These are phyloP conservation scores for Blastomyces silverae DNA, from an alignment of 2,329 filamentous ascomycete genomes.

Conservation along the genomic window DNA sequence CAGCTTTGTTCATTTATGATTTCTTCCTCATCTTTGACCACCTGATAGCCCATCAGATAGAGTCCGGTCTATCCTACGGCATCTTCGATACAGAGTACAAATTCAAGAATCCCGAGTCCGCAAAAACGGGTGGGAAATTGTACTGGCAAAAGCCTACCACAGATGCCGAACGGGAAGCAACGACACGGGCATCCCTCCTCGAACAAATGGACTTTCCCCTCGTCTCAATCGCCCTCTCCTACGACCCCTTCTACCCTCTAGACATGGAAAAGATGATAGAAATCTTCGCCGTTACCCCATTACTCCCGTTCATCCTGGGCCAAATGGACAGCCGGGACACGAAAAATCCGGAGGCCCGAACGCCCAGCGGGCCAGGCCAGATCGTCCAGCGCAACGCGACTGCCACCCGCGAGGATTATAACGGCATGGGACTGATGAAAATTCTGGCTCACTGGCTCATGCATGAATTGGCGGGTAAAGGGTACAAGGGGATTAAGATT, in stretches of 20 bases:
- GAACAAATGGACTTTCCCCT: constrained; percentile 38
- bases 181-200: constrained; percentile 10
- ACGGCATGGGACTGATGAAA: constrained; percentile 32
- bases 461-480: constrained; percentile 30
- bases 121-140: constrained; percentile 21
- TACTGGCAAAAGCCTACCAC: constrained; percentile 21
- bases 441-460: constrained; percentile 34
- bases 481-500: constrained; percentile 34
- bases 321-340: constrained; percentile 15
- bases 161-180: constrained; percentile 16
- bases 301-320: not conserved
- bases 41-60: constrained; percentile 32
- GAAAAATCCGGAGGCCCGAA: too few species aligned
- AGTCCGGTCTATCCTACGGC: constrained; percentile 33
- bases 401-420: constrained; percentile 33
- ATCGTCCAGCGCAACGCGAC: constrained; percentile 36
- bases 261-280: constrained; percentile 19
- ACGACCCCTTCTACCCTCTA: constrained; percentile 28
- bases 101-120: constrained; percentile 32
- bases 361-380: constrained; percentile 25
- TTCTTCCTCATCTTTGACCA: constrained; percentile 21
- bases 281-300: constrained; percentile 17
- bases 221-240: constrained; percentile 34
- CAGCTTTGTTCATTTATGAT: not conserved
- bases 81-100: constrained; percentile 37